Base-by-base conservation (phyloP, 208 protist genomes). In the Trypanosoma scelopori region DNA sequence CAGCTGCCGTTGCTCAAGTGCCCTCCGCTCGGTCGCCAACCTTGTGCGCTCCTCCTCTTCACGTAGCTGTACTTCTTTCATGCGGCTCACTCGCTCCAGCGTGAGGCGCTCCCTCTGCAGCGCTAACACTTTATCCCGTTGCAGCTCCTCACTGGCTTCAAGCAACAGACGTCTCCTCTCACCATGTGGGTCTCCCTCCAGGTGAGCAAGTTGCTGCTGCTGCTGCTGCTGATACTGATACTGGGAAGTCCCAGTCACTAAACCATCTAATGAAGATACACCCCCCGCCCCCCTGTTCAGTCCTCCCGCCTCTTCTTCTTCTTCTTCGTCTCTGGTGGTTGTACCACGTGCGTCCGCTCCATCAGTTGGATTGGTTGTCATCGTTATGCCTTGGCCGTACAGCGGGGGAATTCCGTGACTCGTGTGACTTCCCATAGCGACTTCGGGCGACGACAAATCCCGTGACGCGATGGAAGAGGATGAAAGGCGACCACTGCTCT, bases 21-120 rank as follows among this genome's bases (percentile, higher is more conserved):
- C 42, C 13, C 65, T 35, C 30, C 83, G 66, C 3, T 71, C 74
- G 12, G 46, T 41, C 12, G 58, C 62, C 23, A 86, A 49, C 4
- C 72, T 57, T n/a, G 53, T 59, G 5, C 77, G 73, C 43, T 83
- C 78, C 15, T 75, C 79, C 23, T 78, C 82, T 58, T 58, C 74
- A 43, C 3, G 71, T 55, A 11, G 65, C 49, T 46, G 78, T 61
- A 1, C 32, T 42, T 60, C 65, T 37, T 57, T 70, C 3, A 69
- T 59, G 4, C 71, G 69, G 25, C 64, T 72, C 20, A 59, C 68
- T 28, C 72, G 71, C 55, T 76, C 65, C 16, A 27, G 51, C 50
- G 22, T 43, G 15, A 56, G 41, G n/a, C 76, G 55, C 49, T 82
- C 75, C 35, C 77, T 55, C 62, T 62, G 55, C 56, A 87, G 67